A percentile compares a stretch with the other conserved stretches of the same genome.
Evolutionary conservation across 805 yeast species (phyloP).

Genomic region (Suhomyces pyralidae): DNA sequence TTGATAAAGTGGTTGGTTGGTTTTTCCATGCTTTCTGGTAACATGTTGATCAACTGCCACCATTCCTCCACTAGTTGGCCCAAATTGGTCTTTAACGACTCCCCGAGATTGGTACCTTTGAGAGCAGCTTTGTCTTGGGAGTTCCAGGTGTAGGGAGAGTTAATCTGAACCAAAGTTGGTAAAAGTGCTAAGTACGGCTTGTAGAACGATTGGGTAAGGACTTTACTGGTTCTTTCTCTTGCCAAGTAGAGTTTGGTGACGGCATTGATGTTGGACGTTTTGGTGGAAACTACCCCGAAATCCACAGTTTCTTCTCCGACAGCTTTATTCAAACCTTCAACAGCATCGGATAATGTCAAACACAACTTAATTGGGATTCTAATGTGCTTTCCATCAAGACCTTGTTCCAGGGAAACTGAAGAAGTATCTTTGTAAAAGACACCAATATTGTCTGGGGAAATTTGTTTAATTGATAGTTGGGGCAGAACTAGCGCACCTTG

Average conservation of each 20-base stretch:
- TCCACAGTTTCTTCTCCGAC: background rate
- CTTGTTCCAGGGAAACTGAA: background rate
- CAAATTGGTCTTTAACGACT: conserved; percentile 48
- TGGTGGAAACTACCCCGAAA: conserved; percentile 13
- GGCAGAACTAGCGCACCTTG: conserved; percentile 29
- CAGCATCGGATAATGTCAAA: conserved; percentile 9
- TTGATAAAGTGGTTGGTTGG: conserved; percentile 37
- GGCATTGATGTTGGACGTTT: conserved; percentile 24
- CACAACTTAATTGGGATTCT: conserved; percentile 7
- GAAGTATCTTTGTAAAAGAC: conserved; percentile 13
- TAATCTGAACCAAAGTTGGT: conserved; percentile 39
- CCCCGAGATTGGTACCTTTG: conserved; percentile 68
- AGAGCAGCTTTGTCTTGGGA: conserved; percentile 48
- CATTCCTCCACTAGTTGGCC: conserved; percentile 57
- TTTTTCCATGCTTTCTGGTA: conserved; percentile 28
- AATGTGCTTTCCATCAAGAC: conserved; percentile 6
- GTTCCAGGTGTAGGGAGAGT: conserved; percentile 70
- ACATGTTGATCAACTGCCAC: conserved; percentile 37
- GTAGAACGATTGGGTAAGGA: conserved; percentile 19
- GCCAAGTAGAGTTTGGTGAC: conserved; percentile 36
- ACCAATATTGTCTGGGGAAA: conserved; percentile 23
- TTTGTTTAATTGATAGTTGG: conserved; percentile 19
- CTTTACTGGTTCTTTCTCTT: conserved; percentile 20
- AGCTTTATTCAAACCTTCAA: background rate
- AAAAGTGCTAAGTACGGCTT: conserved; percentile 29